Evolutionary conservation across 768 basidiomycete species (phyloP), one percentile per base, ranked within the genome.

Genomic region (Vishniacozyma victoriae): DNA sequence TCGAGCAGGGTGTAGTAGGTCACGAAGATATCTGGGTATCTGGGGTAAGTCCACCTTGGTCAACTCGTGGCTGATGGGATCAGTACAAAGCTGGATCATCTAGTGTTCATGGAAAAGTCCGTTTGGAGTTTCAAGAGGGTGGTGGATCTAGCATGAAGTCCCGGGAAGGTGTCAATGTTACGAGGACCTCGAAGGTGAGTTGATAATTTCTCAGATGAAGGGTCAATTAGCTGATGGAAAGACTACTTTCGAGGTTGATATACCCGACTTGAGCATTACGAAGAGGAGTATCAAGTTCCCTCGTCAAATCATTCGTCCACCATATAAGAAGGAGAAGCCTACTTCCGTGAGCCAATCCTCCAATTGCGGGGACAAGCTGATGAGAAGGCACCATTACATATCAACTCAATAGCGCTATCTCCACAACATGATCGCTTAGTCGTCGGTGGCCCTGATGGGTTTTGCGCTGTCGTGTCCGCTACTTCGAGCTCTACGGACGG

Each of bases 1-100:
- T 87, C 2, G 72, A 75, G 15, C 76, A 79, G 29, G 83, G 80
- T 0, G 50, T 79, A 2, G 72, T 84, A 0, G 75, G 78, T 0
- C 69, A 64, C 3, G 86, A 87, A 50, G 77, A 77, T 48, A 79
- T 84, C 64, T 88, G 85, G 85, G 69, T 87, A 2, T 87, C 85
- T 3, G 83, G 81, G 63, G 67, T 69, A 29, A 52, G 68, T 55
- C 25, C 4, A 35, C 24, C 19, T 25, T 48, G 35, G 24, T 1
- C 23, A 35, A 20, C 13, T n/a, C 24, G 25, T 29, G 3, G 26
- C 46, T 49, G 46, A 44, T 31, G 12, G 24, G 5, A 3, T 26
- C 33, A 71, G 69, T 87, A 87, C 73, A 48, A 60, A 18, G 43
- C 44, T 1, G 68, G 67, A 13, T 76, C 78, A 48, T 37, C 67